These are phyloP conservation scores for Knufia fluminis DNA, from an alignment of 2,329 filamentous ascomycete species.

Conservation along the genomic window DNA sequence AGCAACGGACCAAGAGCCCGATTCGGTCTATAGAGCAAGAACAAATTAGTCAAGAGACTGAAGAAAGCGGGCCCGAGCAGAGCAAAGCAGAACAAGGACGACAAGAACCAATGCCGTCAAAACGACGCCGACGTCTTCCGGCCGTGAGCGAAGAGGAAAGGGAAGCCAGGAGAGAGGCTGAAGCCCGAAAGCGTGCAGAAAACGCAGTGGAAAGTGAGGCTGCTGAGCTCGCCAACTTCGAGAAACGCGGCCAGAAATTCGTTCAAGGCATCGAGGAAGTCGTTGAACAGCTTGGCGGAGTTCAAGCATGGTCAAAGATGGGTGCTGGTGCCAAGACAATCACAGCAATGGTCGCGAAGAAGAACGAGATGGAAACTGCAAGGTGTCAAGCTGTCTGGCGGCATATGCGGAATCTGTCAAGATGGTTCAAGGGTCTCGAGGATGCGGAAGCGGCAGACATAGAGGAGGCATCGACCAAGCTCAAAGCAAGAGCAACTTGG, in stretches of 20 bases:
- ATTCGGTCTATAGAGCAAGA: neutral
- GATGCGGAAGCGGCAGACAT: neutral
- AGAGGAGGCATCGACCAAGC: neutral
- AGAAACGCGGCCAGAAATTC: constrained; percentile 8
- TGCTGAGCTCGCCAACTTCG: constrained; percentile 10
- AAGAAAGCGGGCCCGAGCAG: neutral
- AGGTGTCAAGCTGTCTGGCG: constrained; percentile 12
- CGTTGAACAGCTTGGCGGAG: constrained; percentile 17
- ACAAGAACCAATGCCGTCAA: constrained; percentile 14
- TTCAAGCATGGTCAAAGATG: constrained; percentile 21
- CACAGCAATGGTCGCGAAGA: constrained; percentile 9
- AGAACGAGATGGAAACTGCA: constrained; percentile 7
- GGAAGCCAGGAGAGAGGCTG: constrained; percentile 13
- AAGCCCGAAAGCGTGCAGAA: constrained; percentile 4
- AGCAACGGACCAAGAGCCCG: too few species aligned
- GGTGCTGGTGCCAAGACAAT: constrained; percentile 12
- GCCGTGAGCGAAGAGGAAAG: constrained; percentile 19
- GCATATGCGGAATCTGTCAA: neutral
- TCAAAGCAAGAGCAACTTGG: neutral
- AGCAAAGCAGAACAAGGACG: neutral
- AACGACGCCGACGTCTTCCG: constrained; percentile 18
- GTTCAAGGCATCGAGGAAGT: constrained; percentile 21
- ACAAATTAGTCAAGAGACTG: neutral
- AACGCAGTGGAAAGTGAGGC: constrained; percentile 9
- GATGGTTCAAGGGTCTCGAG: neutral